A percentile compares a stretch with the other conserved stretches of the same genome.
These are phyloP conservation scores for Coemansia reversa DNA, from an alignment of 192 early-diverging fungal genomes.

Conservation along the genomic window DNA sequence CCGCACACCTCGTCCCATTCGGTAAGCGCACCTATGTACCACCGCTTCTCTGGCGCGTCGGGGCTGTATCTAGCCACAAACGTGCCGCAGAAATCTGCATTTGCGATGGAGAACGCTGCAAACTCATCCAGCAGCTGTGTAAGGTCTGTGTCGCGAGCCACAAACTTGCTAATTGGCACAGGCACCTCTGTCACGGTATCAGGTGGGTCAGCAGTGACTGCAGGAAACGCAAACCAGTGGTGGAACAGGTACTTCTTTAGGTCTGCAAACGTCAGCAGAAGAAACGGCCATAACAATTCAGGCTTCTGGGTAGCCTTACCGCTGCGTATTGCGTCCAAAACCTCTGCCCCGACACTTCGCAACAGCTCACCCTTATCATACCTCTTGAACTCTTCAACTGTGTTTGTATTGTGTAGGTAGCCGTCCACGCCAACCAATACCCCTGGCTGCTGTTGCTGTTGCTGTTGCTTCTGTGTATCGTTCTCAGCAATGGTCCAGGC, in stretches of 20 bases:
- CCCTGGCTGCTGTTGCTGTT: constrained; percentile 6
- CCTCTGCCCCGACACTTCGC: constrained; percentile 18
- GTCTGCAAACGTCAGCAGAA: constrained; percentile 90
- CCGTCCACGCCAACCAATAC: constrained; percentile 20
- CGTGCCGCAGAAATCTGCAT: constrained; percentile 11
- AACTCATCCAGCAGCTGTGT: constrained; percentile 28
- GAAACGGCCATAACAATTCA: constrained; percentile 66
- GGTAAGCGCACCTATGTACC: constrained; percentile 20
- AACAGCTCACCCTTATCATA: constrained; percentile 75
- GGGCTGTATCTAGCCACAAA: constrained; percentile 26
- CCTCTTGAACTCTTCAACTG: constrained; percentile 86
- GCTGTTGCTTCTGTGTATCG: background rate
- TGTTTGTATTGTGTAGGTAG: constrained; percentile 86
- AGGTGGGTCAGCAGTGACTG: constrained; percentile 68
- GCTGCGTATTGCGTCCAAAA: constrained; percentile 70
- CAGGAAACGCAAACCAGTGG: constrained; percentile 95
- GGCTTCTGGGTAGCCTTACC: constrained; percentile 67
- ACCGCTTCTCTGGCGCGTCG: background rate
- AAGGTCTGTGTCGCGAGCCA: constrained; percentile 21
- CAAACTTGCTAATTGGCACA: constrained; percentile 10
- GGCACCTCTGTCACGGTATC: constrained; percentile 23
- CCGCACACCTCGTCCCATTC: constrained; percentile 30
- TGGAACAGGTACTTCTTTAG: constrained; percentile 94
- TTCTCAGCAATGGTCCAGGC: background rate
- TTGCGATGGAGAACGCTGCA: constrained; percentile 17